Conservation (phyloP, 352 stramenopile species). For the Globisporangium radiosum region DNA sequence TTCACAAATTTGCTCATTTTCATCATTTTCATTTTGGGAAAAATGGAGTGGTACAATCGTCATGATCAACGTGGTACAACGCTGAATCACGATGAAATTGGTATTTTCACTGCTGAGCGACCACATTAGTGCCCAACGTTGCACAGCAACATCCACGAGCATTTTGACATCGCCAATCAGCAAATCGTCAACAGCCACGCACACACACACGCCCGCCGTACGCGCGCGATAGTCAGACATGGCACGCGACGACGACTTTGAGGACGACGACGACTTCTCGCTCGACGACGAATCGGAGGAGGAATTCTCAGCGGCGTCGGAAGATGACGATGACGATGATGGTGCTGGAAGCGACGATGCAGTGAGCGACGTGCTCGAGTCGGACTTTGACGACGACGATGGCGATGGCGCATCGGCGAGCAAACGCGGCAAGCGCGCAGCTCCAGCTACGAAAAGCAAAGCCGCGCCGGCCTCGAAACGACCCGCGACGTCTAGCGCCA, state of each 20-base stretch:
- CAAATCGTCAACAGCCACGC: no score
- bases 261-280: slow-evolving; percentile 59
- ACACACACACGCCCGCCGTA: no score
- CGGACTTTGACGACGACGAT: slow-evolving; percentile 38
- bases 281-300: slow-evolving; percentile 40
- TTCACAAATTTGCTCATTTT: no score
- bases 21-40: no score
- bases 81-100: no score
- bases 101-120: no score
- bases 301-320: slow-evolving; percentile 19
- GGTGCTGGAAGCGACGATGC: slow-evolving; percentile 21
- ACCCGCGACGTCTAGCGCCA: slow-evolving; percentile 6
- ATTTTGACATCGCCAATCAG: no score
- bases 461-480: slow-evolving; percentile 19
- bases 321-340: slow-evolving; percentile 24
- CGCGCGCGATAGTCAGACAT: not conserved
- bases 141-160: no score
- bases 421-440: slow-evolving; percentile 17
- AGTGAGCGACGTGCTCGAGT: slow-evolving; percentile 23
- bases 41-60: no score
- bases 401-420: slow-evolving; percentile 5
- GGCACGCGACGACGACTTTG: slow-evolving; percentile 18
- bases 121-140: no score
- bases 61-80: no score
- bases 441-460: slow-evolving; percentile 7